Percentiles rank a stretch among this genome's conserved stretches.
These are phyloP conservation scores for Epipyxis sp. DNA, from an alignment of 108 stramenopile genomes.

Conservation along the genomic window DNA sequence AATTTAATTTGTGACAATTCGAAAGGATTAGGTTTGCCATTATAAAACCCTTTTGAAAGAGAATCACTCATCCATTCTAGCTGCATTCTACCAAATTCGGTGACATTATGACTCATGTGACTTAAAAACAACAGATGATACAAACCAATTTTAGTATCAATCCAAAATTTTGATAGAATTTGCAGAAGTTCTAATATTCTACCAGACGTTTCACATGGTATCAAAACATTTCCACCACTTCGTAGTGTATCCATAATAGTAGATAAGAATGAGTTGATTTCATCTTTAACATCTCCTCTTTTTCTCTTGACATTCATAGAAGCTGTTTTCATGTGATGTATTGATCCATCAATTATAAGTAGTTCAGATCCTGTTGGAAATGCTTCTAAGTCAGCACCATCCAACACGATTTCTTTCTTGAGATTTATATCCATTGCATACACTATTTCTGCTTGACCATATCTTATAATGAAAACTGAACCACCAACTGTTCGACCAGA, in stretches of 20 bases:
- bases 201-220: slow-evolving; percentile 19
- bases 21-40: slow-evolving; percentile 32
- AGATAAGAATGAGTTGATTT: not conserved
- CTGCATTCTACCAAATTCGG: slow-evolving; percentile 1
- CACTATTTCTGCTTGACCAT: slow-evolving; percentile 16
- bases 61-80: slow-evolving; percentile 29
- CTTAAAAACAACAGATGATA: slow-evolving; percentile 21
- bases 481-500: slow-evolving; percentile 31
- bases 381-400: slow-evolving; percentile 10
- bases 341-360: slow-evolving; percentile 12
- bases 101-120: slow-evolving; percentile 22
- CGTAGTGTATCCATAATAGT: not conserved
- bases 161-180: not conserved
- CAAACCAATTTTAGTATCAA: slow-evolving; percentile 19
- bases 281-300: not conserved
- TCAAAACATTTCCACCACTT: slow-evolving; percentile 28
- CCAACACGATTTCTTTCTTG: not conserved
- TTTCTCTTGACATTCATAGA: not conserved
- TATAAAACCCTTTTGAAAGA: not conserved
- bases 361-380: slow-evolving; percentile 5
- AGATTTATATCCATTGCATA: slow-evolving; percentile 32
- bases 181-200: slow-evolving; percentile 21
- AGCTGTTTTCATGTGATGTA: too few species aligned
- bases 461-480: not conserved
- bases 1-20: slow-evolving; percentile 1